Conservation (phyloP, 352 stramenopile species). For the Globisporangium okanoganense region DNA sequence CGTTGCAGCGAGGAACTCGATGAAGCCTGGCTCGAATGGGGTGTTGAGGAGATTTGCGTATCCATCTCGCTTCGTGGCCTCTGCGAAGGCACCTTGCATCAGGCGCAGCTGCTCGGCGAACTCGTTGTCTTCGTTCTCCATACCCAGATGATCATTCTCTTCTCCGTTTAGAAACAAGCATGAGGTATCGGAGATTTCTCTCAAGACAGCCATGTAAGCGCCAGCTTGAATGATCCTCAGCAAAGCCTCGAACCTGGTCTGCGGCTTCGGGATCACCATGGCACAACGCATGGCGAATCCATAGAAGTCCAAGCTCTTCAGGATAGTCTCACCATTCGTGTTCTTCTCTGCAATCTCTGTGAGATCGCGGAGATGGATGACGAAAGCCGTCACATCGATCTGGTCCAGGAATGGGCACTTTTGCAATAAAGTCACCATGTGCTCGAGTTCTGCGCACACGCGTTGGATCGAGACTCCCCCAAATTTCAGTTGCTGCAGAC, state of each 20-base stretch:
- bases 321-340: constrained; percentile 10
- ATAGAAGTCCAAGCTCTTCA: constrained; percentile 28
- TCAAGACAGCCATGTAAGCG: constrained; percentile 36
- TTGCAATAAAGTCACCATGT: constrained; percentile 40
- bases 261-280: constrained; percentile 39
- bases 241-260: constrained; percentile 33
- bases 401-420: constrained; percentile 57
- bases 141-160: neutral
- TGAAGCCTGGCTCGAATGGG: constrained; percentile 38
- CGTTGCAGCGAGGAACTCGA: constrained; percentile 45
- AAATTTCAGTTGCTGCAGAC: constrained; percentile 19
- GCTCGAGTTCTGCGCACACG: constrained; percentile 22
- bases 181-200: constrained; percentile 31
- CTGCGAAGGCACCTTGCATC: constrained; percentile 33
- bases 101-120: constrained; percentile 33
- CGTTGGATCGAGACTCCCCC: constrained; percentile 15
- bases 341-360: constrained; percentile 20
- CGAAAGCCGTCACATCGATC: constrained; percentile 45
- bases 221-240: constrained; percentile 37
- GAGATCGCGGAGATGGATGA: constrained; percentile 44
- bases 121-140: constrained; percentile 13
- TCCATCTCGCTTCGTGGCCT: constrained; percentile 28
- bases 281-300: constrained; percentile 43
- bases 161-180: constrained; percentile 24
- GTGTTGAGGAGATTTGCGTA: constrained; percentile 24